A percentile compares a stretch with the other conserved stretches of the same genome.
Conservation (phyloP, 2,329 filamentous ascomycete species). For the Alternaria angustiovoidea region DNA sequence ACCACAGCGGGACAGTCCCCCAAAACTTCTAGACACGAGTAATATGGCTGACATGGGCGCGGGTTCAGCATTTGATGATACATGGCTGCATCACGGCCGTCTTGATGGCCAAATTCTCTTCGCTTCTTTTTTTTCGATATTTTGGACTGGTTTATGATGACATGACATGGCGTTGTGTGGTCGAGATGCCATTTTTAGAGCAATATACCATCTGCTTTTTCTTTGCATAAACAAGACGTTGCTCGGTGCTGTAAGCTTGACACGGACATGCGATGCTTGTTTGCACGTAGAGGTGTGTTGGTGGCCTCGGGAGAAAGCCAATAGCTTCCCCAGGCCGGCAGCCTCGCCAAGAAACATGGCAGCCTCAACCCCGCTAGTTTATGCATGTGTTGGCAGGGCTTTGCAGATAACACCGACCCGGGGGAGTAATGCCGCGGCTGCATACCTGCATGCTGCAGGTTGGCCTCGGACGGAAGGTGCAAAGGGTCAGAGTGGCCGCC, state of each 20-base stretch:
- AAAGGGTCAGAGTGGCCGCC: neutral
- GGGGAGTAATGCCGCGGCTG: conserved; percentile 10
- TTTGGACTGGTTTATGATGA: conserved; percentile 8
- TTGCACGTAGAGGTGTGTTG: neutral
- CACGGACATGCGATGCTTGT: neutral
- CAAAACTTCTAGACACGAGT: neutral
- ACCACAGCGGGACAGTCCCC: neutral
- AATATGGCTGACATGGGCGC: neutral
- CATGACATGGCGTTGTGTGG: conserved; percentile 22
- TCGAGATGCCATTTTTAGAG: conserved; percentile 4
- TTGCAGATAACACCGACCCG: conserved; percentile 2
- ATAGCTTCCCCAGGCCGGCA: conserved; percentile 3
- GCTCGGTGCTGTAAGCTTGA: neutral
- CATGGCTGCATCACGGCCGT: conserved; percentile 11
- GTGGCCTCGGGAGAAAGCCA: neutral
- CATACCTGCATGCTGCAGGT: neutral
- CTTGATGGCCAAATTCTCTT: conserved; percentile 5
- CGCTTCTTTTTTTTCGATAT: neutral
- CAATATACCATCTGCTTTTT: conserved; percentile 35
- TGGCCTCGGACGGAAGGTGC: conserved; percentile 6
- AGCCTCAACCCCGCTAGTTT: conserved; percentile 19
- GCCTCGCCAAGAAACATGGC: conserved; percentile 5
- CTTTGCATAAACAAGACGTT: neutral
- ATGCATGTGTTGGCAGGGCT: conserved; percentile 19
- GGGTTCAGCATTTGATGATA: conserved; percentile 19